Percentiles rank a stretch among this genome's conserved stretches.
Evolutionary conservation across 2,329 filamentous ascomycete species (phyloP).

Genomic region (Pseudodiploospora longispora): DNA sequence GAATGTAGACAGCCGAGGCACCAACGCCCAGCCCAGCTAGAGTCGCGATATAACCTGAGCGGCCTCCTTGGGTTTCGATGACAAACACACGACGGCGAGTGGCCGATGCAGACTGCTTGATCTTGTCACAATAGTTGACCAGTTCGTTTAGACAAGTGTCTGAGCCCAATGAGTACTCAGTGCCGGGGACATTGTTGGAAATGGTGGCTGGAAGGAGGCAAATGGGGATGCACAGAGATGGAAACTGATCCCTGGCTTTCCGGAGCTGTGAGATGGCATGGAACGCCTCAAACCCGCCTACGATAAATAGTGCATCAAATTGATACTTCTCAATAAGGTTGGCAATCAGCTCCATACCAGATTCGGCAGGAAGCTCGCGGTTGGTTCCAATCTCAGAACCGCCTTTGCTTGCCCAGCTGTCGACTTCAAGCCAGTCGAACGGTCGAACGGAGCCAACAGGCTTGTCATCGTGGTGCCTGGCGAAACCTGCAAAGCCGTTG

Average conservation of each 20-base stretch:
- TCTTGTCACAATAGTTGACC: constrained; percentile 92
- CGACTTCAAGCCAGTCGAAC: constrained; percentile 88
- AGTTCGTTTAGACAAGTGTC: constrained; percentile 96
- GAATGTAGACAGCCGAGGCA: constrained; percentile 88
- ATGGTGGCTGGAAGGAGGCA: constrained; percentile 90
- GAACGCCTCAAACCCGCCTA: constrained; percentile 96
- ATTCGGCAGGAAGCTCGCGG: constrained; percentile 79
- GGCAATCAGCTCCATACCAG: constrained; percentile 74
- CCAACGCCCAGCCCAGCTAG: constrained; percentile 87
- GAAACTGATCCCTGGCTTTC: constrained; percentile 67
- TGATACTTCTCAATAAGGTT: constrained; percentile 77
- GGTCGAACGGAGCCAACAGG: constrained; percentile 76
- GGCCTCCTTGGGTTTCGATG: constrained; percentile 93
- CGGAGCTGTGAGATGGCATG: constrained; percentile 84
- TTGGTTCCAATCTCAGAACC: constrained; percentile 98
- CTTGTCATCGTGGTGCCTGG: constrained; percentile 78
- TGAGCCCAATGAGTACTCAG: constrained; percentile 92
- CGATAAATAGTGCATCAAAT: constrained; percentile 84
- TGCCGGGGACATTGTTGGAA: constrained; percentile 96
- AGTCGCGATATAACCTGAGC: constrained; percentile 88
- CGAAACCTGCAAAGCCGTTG: constrained; percentile 92
- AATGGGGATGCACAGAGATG: constrained; percentile 87
- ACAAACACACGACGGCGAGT: constrained; percentile 92
- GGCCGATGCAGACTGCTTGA: constrained; percentile 92
- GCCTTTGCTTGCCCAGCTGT: constrained; percentile 91